phyloP scores from a whole-genome alignment of 169 alveolate species.

The Plasmodium coatneyi region DNA sequence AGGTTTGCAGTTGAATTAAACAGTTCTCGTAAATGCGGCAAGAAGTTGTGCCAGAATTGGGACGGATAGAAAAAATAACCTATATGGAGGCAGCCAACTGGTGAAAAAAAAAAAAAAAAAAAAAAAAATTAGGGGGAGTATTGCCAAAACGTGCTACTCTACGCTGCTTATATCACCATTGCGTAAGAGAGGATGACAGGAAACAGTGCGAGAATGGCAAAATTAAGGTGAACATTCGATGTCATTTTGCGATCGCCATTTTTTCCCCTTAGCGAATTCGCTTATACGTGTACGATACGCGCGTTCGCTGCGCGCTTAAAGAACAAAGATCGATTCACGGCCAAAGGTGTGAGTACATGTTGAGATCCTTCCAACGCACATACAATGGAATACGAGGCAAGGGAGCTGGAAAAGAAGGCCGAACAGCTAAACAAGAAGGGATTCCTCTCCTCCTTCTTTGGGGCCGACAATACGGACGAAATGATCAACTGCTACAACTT shows the following conservation, averaged over 20 bases:
- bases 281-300: background rate
- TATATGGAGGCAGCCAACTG: background rate
- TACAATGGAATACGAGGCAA: slow-evolving; percentile 61
- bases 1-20: background rate
- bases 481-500: slow-evolving; percentile 50
- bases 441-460: slow-evolving; percentile 66
- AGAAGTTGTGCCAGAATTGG: background rate
- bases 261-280: background rate
- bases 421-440: slow-evolving; percentile 61
- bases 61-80: background rate
- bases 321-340: background rate
- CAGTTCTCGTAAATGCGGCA: background rate
- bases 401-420: slow-evolving; percentile 62
- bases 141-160: background rate
- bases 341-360: background rate
- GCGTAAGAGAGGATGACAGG: background rate
- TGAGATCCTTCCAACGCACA: background rate
- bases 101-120: background rate
- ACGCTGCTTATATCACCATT: background rate
- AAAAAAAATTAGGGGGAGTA: background rate
- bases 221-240: background rate
- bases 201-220: background rate
- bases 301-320: background rate
- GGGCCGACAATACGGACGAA: slow-evolving; percentile 65
- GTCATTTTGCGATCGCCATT: background rate